These are phyloP conservation scores for Aegilops tauschii DNA, from an alignment of 176 grass and related monocot genomes.

Conservation along the genomic window DNA sequence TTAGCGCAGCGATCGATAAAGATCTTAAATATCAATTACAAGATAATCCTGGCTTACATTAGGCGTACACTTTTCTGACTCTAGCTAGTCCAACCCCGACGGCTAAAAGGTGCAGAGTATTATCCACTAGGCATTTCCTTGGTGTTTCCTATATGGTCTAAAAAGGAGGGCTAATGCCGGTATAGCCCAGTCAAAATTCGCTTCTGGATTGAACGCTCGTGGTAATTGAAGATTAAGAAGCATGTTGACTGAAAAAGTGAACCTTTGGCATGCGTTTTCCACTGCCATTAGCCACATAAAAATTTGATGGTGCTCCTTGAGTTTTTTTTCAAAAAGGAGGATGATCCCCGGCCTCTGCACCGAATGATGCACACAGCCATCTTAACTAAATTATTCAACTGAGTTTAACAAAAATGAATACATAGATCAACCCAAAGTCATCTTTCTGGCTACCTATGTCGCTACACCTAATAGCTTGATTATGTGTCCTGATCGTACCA, in stretches of 20 bases:
- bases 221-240: slow-evolving; percentile 7
- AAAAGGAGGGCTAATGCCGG: not conserved
- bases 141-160: not conserved
- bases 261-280: not conserved
- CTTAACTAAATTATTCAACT: too few relatives aligned
- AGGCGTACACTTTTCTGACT: slow-evolving; percentile 2
- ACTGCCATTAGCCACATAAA: not conserved
- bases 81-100: slow-evolving; percentile 24
- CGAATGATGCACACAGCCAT: too few relatives aligned
- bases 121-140: slow-evolving; percentile 2
- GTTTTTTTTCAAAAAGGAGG: too few relatives aligned
- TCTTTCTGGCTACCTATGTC: too few relatives aligned
- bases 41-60: slow-evolving; percentile 16
- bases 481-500: too few relatives aligned
- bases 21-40: slow-evolving; percentile 6
- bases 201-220: slow-evolving; percentile 12
- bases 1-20: not conserved
- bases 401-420: too few relatives aligned
- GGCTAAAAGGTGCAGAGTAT: not conserved
- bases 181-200: slow-evolving; percentile 13
- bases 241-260: not conserved
- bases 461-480: too few relatives aligned
- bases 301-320: too few relatives aligned
- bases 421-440: too few relatives aligned
- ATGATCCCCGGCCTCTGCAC: too few relatives aligned